Evolutionary conservation across 371 early-diverging fungal species (phyloP).

Genomic region (Syncephalastrum contaminatum): DNA sequence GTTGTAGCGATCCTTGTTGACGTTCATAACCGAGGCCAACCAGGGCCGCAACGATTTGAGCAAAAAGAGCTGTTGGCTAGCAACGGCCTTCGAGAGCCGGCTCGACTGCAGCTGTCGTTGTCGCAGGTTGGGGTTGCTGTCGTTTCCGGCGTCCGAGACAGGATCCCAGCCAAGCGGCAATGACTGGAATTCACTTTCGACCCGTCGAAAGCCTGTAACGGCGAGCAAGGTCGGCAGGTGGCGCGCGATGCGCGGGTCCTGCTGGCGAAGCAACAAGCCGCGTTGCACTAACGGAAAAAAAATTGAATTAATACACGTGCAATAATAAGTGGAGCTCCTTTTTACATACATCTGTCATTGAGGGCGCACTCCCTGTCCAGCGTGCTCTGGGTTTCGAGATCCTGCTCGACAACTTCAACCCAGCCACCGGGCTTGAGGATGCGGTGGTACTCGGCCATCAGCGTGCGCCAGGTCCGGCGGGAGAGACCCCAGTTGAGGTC

Average conservation of each 20-base stretch:
- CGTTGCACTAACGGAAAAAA: constrained; percentile 15
- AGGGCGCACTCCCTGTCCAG: constrained; percentile 25
- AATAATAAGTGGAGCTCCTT: not conserved
- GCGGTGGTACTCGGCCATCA: constrained; percentile 33
- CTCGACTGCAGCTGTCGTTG: constrained; percentile 15
- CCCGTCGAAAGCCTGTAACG: constrained; percentile 34
- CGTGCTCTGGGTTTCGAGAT: constrained; percentile 34
- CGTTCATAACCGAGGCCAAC: constrained; percentile 16
- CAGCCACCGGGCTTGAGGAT: constrained; percentile 49
- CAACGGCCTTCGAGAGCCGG: constrained; percentile 22
- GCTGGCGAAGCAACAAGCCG: constrained; percentile 15
- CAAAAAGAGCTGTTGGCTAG: constrained; percentile 24
- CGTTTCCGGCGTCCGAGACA: not conserved
- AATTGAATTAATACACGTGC: constrained; percentile 2
- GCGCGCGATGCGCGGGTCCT: constrained; percentile 26
- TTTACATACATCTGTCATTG: constrained; percentile 34
- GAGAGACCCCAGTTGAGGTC: constrained; percentile 31
- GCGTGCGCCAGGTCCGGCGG: constrained; percentile 23
- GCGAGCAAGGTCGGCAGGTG: constrained; percentile 32
- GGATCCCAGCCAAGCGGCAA: constrained; percentile 40
- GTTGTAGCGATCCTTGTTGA: constrained; percentile 18
- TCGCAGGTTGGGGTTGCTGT: not conserved
- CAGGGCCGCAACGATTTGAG: constrained; percentile 29
- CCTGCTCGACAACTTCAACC: constrained; percentile 44
- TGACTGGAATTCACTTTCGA: constrained; percentile 42